phyloP scores from a whole-genome alignment of 2,329 filamentous ascomycete species.

The Purpureocillium takamizusanense region DNA sequence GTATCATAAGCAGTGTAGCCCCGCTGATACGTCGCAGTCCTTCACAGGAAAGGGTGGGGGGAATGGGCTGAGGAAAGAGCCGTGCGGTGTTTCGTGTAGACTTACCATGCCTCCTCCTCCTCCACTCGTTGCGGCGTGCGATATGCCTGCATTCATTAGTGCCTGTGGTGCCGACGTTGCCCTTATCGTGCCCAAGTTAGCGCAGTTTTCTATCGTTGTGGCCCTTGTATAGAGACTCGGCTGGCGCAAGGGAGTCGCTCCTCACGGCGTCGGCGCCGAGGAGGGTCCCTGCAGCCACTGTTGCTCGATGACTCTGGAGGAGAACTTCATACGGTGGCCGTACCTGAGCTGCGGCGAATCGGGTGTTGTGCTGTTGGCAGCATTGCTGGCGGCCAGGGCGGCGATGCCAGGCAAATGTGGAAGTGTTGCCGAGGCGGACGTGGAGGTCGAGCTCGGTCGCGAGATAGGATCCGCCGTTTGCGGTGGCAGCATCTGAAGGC shows the following conservation, averaged over 20 bases:
- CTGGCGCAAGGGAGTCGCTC: not conserved
- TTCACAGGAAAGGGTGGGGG: not conserved
- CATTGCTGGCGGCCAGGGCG: constrained; percentile 31
- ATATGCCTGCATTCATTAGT: constrained; percentile 19
- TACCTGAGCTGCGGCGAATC: constrained; percentile 39
- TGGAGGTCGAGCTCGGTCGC: constrained; percentile 39
- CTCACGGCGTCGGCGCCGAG: not conserved
- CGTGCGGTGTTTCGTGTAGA: constrained; percentile 4
- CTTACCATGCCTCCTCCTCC: constrained; percentile 32
- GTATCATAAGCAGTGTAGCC: too few species aligned
- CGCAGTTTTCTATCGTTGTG: too few species aligned
- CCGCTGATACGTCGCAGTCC: not conserved
- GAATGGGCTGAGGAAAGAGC: not conserved
- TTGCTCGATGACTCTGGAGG: too few species aligned
- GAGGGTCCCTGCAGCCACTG: not conserved
- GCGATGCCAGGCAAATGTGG: constrained; percentile 38
- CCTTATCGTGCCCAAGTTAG: constrained; percentile 1
- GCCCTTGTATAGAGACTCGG: not conserved
- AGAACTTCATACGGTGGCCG: constrained; percentile 15
- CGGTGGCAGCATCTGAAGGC: constrained; percentile 26
- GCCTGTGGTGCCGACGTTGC: constrained; percentile 10
- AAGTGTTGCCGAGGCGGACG: constrained; percentile 29
- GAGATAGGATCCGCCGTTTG: constrained; percentile 38
- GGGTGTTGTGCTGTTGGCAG: constrained; percentile 11
- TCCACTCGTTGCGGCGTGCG: constrained; percentile 30